These are phyloP conservation scores for Komagataella pseudopastoris DNA, from an alignment of 805 yeast species.

Conservation along the genomic window DNA sequence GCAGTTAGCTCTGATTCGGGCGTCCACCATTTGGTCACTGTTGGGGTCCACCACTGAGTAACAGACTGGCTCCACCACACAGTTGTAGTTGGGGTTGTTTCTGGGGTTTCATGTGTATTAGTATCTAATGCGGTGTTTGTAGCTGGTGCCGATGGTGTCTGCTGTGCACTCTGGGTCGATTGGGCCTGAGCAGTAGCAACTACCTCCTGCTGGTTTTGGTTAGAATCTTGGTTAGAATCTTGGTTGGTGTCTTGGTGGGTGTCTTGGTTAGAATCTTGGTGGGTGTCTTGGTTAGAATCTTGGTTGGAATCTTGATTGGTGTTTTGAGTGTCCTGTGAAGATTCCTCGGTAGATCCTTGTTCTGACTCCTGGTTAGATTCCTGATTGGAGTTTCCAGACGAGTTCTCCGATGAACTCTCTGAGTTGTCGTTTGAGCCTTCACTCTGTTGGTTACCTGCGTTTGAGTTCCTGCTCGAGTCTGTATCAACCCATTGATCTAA, in stretches of 20 bases:
- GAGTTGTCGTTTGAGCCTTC: neutral
- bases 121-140: neutral
- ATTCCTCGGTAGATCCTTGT: neutral
- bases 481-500: neutral
- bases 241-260: neutral
- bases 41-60: neutral
- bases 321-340: neutral
- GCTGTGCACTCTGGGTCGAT: neutral
- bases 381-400: neutral
- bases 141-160: neutral
- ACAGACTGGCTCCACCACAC: neutral
- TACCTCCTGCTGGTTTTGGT: neutral
- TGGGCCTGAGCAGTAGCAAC: neutral
- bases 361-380: neutral
- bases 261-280: neutral
- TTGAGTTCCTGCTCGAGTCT: neutral
- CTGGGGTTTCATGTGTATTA: neutral
- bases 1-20: neutral
- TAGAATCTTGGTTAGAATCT: neutral
- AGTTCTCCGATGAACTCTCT: neutral
- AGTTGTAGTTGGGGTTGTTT: neutral
- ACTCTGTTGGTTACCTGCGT: neutral
- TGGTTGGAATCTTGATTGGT: neutral
- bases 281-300: neutral
- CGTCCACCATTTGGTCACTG: neutral